Base-by-base conservation (phyloP, 352 stramenopile species). In the Pythium pyrilobum region DNA sequence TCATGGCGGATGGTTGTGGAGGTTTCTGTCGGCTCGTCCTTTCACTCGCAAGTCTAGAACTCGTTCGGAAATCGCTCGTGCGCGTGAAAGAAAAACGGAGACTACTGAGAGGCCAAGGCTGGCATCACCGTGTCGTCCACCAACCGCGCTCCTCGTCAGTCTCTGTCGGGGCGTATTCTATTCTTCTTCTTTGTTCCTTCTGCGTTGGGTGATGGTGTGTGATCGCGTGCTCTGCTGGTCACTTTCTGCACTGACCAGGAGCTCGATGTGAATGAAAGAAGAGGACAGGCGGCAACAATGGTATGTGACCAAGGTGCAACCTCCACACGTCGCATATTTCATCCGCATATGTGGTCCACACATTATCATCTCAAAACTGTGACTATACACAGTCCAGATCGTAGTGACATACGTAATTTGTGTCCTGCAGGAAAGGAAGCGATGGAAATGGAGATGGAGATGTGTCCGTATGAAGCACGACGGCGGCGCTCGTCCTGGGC, bases 401-500 rank as follows among this genome's bases (percentile, higher is more conserved):
- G 7, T 47, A 47, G 40, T 47, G 40, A 47, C 40, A 47, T 47
- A n/a, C n/a, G n/a, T n/a, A n/a, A n/a, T n/a, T n/a, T n/a, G n/a
- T 10, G 11, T 45, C 38, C 20, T 27, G 20, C 20, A 25, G 31
- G 24, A 42, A 46, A 31, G 39, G 24, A 9, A 33, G 20, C 25
- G 13, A 20, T 12, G 13, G 12, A 13, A 25, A 31, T 23, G 20
- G 27, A 43, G 33, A 43, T 20, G 25, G n/a, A n/a, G n/a, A 23
- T 50, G 48, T 44, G 23, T 15, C 15, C 25, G 49, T 79, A 83
- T 47, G 72, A 83, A 48, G 69, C 73, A 49, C 70, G 74, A 2
- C 60, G 72, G 25, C 69, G 71, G 50, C 77, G 77, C 44, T 66
- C 62, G 27, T 59, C 74, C 55, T 87, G 77, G 77, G 61, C 74